A percentile compares a stretch with the other conserved stretches of the same genome.
These are phyloP conservation scores for Carex pumila DNA, from an alignment of 176 grass and related monocot species.

Conservation along the genomic window DNA sequence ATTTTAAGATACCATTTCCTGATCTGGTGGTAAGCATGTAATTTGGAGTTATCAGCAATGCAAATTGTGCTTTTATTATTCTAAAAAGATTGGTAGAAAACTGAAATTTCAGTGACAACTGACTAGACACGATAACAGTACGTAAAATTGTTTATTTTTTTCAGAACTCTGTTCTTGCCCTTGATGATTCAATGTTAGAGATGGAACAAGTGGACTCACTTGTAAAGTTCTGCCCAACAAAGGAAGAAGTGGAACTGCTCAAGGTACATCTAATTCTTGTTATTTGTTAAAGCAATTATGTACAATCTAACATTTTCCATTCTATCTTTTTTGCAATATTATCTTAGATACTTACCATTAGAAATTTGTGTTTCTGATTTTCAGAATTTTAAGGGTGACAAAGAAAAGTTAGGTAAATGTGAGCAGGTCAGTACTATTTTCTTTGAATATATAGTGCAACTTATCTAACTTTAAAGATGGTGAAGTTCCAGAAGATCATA, in stretches of 20 bases:
- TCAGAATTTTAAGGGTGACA: constrained; percentile 65
- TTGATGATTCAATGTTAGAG: constrained; percentile 81
- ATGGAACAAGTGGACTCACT: constrained; percentile 84
- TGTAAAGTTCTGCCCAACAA: constrained; percentile 94
- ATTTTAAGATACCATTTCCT: constrained; percentile 76
- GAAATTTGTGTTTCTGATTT: constrained; percentile 19
- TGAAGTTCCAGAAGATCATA: neutral
- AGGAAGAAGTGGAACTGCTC: constrained; percentile 83
- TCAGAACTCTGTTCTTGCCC: constrained; percentile 62
- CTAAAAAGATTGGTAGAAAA: neutral
- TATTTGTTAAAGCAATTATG: constrained; percentile 23
- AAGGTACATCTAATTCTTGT: constrained; percentile 45
- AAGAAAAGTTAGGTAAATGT: constrained; percentile 81
- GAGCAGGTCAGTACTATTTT: constrained; percentile 62
- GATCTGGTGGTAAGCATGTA: constrained; percentile 71
- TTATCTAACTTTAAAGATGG: neutral
- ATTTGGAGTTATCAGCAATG: neutral
- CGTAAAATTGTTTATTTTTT: constrained; percentile 14
- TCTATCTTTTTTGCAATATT: constrained; percentile 10
- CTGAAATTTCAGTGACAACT: neutral
- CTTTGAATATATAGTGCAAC: neutral
- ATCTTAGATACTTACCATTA: constrained; percentile 1
- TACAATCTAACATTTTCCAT: neutral
- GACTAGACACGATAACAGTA: neutral
- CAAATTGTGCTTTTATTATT: neutral